These are phyloP conservation scores for Ceratobasidium sp. DNA, from an alignment of 1,284 basidiomycete genomes.

Conservation along the genomic window DNA sequence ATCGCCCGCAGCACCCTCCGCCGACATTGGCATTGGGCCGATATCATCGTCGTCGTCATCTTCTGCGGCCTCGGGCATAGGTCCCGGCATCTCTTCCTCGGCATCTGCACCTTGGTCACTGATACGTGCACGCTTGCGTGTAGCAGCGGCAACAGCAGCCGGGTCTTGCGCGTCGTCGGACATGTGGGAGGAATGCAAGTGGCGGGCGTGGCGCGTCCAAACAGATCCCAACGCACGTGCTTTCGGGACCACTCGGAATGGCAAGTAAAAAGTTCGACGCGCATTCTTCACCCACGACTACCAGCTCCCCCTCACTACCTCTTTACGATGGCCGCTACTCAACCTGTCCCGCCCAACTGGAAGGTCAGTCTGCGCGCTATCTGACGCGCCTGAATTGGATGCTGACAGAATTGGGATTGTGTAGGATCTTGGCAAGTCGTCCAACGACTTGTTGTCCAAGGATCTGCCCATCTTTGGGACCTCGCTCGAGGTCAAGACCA, in stretches of 20 bases:
- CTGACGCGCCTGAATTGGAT: slow-evolving; percentile 34
- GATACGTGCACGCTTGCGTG: slow-evolving; percentile 32
- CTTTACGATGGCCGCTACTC: slow-evolving; percentile 77
- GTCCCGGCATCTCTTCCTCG: background rate
- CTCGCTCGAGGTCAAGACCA: slow-evolving; percentile 92
- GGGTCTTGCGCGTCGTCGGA: slow-evolving; percentile 44
- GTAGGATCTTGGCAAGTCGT: slow-evolving; percentile 96
- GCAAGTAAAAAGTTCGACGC: slow-evolving; percentile 16
- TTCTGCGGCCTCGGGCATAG: slow-evolving; percentile 22
- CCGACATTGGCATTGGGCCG: slow-evolving; percentile 55
- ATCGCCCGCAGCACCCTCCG: slow-evolving; percentile 45
- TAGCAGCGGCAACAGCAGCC: slow-evolving; percentile 9
- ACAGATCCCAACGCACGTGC: slow-evolving; percentile 5
- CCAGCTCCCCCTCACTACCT: background rate
- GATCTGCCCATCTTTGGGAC: slow-evolving; percentile 90
- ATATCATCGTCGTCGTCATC: slow-evolving; percentile 55
- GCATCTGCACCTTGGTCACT: slow-evolving; percentile 5
- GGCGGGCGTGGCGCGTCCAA: slow-evolving; percentile 18
- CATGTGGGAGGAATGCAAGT: slow-evolving; percentile 6
- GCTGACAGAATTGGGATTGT: background rate
- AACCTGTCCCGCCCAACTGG: slow-evolving; percentile 93
- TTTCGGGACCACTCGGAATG: slow-evolving; percentile 26
- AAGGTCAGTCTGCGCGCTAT: slow-evolving; percentile 66
- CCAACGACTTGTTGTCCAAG: slow-evolving; percentile 92
- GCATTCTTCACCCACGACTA: slow-evolving; percentile 12